Percentiles rank a stretch among this genome's conserved stretches.
Conservation (phyloP, 495 filamentous ascomycete genomes). For the Amphirosellinia nigrospora region DNA sequence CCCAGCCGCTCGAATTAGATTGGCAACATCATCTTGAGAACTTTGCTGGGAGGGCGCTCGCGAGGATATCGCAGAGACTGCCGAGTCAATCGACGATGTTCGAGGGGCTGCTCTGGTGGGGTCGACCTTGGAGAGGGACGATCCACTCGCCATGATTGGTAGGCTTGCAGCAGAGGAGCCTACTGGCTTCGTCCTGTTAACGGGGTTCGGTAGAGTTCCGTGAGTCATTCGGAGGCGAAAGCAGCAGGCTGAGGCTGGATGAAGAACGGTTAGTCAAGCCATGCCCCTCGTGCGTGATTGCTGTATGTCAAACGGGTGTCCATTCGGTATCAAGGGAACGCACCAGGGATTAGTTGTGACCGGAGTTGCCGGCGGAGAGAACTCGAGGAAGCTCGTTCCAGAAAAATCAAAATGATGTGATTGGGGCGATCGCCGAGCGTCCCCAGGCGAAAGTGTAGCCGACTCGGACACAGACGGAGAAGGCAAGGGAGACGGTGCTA, state of each 20-base stretch:
- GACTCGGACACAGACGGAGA: slow-evolving; percentile 14
- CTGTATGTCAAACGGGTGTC: slow-evolving; percentile 13
- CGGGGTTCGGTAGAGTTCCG: slow-evolving; percentile 45
- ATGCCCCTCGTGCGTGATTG: neutral
- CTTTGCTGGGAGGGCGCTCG: slow-evolving; percentile 65
- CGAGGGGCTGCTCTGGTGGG: slow-evolving; percentile 57
- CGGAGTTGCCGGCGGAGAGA: slow-evolving; percentile 22
- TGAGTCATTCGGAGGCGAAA: slow-evolving; percentile 50
- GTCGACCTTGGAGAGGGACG: slow-evolving; percentile 30
- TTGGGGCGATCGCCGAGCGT: slow-evolving; percentile 11
- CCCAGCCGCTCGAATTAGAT: slow-evolving; percentile 80
- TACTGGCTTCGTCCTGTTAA: slow-evolving; percentile 47
- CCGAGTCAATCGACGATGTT: slow-evolving; percentile 94
- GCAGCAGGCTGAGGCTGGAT: slow-evolving; percentile 40
- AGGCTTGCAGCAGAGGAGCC: slow-evolving; percentile 37
- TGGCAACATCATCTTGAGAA: slow-evolving; percentile 74
- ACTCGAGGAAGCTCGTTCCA: slow-evolving; percentile 24
- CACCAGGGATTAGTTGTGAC: slow-evolving; percentile 35
- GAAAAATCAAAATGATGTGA: slow-evolving; percentile 3
- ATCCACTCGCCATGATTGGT: slow-evolving; percentile 36
- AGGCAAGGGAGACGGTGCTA: slow-evolving; percentile 35
- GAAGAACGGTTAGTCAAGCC: slow-evolving; percentile 34
- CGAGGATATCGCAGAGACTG: slow-evolving; percentile 85
- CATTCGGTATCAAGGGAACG: slow-evolving; percentile 27
- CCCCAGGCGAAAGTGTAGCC: slow-evolving; percentile 4